phyloP scores from a whole-genome alignment of 805 yeast genomes.

The Starmerella etchellsii region DNA sequence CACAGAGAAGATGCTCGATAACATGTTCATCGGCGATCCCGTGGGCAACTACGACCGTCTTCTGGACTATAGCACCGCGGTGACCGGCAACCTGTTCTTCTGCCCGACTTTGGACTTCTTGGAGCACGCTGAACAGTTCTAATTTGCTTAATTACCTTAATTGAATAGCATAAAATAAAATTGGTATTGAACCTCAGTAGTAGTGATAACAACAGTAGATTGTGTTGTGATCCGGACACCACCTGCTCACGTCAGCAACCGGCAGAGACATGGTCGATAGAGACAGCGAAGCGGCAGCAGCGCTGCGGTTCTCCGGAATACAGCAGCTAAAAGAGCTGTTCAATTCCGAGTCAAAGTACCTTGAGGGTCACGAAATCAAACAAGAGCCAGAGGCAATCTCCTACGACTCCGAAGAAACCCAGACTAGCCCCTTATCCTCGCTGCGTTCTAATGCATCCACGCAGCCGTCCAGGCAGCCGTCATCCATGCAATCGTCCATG shows the following conservation, averaged over 20 bases:
- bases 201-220: too few species aligned
- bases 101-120: slow-evolving; percentile 14
- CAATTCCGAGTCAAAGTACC: neutral
- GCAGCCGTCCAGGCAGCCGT: too few species aligned
- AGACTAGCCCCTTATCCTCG: too few species aligned
- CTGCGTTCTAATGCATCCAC: too few species aligned
- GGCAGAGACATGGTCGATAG: neutral
- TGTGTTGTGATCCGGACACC: too few species aligned
- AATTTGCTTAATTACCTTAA: neutral
- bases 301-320: neutral
- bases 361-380: neutral
- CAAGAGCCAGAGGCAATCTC: too few species aligned
- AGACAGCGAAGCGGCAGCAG: neutral
- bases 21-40: slow-evolving; percentile 21
- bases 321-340: neutral
- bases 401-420: neutral
- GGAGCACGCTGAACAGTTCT: slow-evolving; percentile 4
- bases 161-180: neutral
- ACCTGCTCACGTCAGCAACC: too few species aligned
- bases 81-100: slow-evolving; percentile 17
- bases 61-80: slow-evolving; percentile 17
- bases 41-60: slow-evolving; percentile 20
- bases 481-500: too few species aligned
- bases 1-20: slow-evolving; percentile 19
- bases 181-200: too few species aligned